phyloP scores from a whole-genome alignment of 305 asterid species.

The Fraxinus ornus region DNA sequence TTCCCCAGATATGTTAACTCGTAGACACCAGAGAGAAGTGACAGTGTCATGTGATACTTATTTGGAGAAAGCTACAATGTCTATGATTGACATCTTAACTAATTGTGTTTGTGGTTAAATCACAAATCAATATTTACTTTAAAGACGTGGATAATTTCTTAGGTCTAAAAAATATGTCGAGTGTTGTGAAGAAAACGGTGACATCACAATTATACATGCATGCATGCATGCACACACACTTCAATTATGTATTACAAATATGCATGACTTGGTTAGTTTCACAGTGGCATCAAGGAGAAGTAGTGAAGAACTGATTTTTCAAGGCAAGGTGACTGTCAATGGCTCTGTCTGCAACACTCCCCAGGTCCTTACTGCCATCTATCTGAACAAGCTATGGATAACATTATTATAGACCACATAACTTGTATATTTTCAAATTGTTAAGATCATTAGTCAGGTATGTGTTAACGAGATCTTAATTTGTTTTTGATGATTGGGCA shows the following conservation, averaged over 20 bases:
- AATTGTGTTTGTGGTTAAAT: background rate
- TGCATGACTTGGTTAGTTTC: background rate
- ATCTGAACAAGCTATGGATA: background rate
- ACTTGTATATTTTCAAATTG: conserved; percentile 13
- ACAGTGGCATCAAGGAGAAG: conserved; percentile 97
- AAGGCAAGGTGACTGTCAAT: conserved; percentile 89
- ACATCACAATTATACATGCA: background rate
- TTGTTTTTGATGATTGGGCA: conserved; percentile 38
- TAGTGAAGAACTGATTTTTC: conserved; percentile 86
- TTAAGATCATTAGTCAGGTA: background rate
- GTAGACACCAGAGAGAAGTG: background rate
- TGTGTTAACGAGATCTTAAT: background rate
- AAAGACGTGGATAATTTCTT: background rate
- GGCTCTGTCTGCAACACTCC: conserved; percentile 93
- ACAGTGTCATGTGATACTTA: background rate
- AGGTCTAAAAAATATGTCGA: background rate
- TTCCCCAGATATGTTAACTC: background rate
- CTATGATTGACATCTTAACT: background rate
- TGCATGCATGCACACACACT: background rate
- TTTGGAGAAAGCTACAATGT: background rate
- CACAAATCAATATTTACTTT: background rate
- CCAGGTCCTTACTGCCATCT: conserved; percentile 50
- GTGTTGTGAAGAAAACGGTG: background rate
- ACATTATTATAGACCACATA: background rate
- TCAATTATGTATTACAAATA: background rate